Base-by-base conservation (phyloP, 106 monocot species). In the Dendrobium catenatum region DNA sequence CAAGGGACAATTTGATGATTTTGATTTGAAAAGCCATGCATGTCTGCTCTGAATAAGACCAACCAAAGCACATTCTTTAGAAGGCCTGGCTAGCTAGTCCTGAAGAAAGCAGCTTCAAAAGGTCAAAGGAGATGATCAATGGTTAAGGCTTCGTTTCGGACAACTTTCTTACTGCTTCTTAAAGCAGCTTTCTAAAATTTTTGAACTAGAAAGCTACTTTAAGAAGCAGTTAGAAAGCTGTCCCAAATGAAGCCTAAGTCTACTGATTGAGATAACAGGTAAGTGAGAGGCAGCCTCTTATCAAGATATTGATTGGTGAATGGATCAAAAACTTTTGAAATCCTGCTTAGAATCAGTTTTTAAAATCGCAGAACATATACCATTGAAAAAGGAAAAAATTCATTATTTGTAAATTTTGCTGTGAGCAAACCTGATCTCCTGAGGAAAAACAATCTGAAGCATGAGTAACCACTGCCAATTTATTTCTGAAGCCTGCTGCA, bases 381-480 rank as follows among this genome's bases (percentile, higher is more conserved):
- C 6, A 4, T 44, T 74, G 76, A 48, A 49, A 51, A 49, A 16
- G 18, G 44, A 64, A 70, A n/a, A 73, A 54, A 55, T 18, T 74
- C 47, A 80, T 55, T 10, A 81, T 61, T 56, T 27, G 31, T 17
- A 26, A 7, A 58, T 26, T 24, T 6, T 15, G 18, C 27, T 59
- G 18, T 0, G 42, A 16, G 15, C 73, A 82, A 41, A 93, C 98
- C 98, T 98, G 95, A 66, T 93, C 93, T 74, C 95, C 98, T 10
- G 98, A 95, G 9, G 92, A 68, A 83, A 98, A 93, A 80, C 91
- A 86, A 43, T 91, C 88, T 31, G 93, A 98, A 77, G 91, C 84
- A 98, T 95, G 95, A 81, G 85, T 89, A 64, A 98, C 95, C 72
- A 98, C 73, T 9, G 98, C 98, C 56, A 98, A 55, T 81, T 84